Evolutionary conservation across 1,139 yeast genomes (phyloP).

Genomic region (Sporopachydermia cereana): DNA sequence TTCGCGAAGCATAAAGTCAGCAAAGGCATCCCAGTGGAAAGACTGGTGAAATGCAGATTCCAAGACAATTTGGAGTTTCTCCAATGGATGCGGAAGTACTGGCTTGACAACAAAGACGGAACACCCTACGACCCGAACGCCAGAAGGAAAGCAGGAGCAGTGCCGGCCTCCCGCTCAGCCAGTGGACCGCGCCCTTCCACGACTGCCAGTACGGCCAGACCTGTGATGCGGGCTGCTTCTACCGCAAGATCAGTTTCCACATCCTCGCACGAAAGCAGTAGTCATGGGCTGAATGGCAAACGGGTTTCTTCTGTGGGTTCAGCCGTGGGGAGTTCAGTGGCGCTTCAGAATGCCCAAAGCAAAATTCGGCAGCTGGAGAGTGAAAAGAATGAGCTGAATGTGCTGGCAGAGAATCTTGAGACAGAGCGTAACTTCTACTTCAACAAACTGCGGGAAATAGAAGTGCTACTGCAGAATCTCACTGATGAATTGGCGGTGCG

Average conservation of each 20-base stretch:
- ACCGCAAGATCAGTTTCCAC: not conserved
- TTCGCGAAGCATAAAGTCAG: conserved; percentile 63
- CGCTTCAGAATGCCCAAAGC: conserved; percentile 9
- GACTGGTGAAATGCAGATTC: conserved; percentile 71
- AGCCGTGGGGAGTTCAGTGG: conserved; percentile 12
- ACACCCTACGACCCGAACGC: conserved; percentile 55
- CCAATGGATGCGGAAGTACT: conserved; percentile 81
- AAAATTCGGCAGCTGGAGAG: not conserved
- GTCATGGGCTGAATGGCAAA: conserved; percentile 5
- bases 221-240: not conserved
- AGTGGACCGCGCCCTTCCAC: not conserved
- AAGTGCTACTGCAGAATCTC: conserved; percentile 46
- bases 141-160: conserved; percentile 32
- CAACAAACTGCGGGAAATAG: conserved; percentile 42
- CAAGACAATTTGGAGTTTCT: conserved; percentile 90
- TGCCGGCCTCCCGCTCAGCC: not conserved
- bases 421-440: conserved; percentile 83
- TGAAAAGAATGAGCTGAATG: conserved; percentile 17
- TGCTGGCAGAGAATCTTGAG: conserved; percentile 31
- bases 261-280: conserved; percentile 3
- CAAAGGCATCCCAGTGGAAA: conserved; percentile 70
- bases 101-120: conserved; percentile 69
- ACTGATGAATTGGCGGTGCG: conserved; percentile 27
- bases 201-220: not conserved
- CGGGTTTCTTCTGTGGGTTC: conserved; percentile 11